phyloP scores from a whole-genome alignment of 2,329 filamentous ascomycete species.

The Dothiorella sarmentorum region DNA sequence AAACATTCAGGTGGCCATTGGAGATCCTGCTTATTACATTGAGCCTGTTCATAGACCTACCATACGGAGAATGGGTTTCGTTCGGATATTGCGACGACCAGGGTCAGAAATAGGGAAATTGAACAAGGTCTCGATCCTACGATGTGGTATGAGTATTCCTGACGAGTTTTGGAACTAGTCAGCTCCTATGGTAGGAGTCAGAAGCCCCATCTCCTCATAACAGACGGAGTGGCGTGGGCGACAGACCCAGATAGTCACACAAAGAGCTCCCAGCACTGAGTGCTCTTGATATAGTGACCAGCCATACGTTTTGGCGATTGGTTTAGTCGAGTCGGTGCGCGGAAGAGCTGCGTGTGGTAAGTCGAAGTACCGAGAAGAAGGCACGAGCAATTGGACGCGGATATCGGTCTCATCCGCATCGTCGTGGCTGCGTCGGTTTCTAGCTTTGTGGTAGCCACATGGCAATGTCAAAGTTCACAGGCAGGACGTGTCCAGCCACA shows the following conservation, averaged over 20 bases:
- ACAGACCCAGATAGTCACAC: background rate
- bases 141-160: too few relatives aligned
- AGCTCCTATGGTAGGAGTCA: too few relatives aligned
- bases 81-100: too few relatives aligned
- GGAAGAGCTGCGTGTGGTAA: background rate
- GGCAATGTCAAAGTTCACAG: background rate
- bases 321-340: background rate
- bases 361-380: background rate
- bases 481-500: background rate
- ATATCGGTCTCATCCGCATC: background rate
- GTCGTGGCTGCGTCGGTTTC: background rate
- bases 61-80: too few relatives aligned
- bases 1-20: too few relatives aligned
- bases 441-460: background rate
- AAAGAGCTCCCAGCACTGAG: constrained; percentile 11
- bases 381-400: constrained; percentile 39
- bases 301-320: constrained; percentile 27
- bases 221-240: constrained; percentile 2
- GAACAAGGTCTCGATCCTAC: too few relatives aligned
- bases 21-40: too few relatives aligned
- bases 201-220: constrained; percentile 5
- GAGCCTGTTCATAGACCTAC: too few relatives aligned
- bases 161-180: too few relatives aligned
- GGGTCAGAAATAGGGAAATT: too few relatives aligned
- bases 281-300: constrained; percentile 36